phyloP scores from a whole-genome alignment of 2,329 filamentous ascomycete species.

The Venturia nashicola region DNA sequence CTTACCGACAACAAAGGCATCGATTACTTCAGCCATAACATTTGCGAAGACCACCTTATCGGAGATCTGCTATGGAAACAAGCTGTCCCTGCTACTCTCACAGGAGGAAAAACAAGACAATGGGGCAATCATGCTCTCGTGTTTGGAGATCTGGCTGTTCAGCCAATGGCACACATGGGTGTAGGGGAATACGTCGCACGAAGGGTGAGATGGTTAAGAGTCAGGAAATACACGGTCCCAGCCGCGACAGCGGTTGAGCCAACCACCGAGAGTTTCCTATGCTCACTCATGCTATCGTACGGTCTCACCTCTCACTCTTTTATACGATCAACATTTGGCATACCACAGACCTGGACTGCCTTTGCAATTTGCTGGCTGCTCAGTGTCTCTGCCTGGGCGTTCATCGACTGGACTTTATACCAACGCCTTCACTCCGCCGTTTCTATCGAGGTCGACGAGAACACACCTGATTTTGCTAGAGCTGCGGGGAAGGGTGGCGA shows the following conservation, averaged over 20 bases:
- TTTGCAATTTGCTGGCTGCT: slow-evolving; percentile 54
- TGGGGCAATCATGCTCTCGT: slow-evolving; percentile 73
- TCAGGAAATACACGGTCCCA: slow-evolving; percentile 87
- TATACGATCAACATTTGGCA: slow-evolving; percentile 38
- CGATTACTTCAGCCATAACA: slow-evolving; percentile 88
- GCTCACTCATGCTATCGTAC: slow-evolving; percentile 38
- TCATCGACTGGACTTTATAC: slow-evolving; percentile 63
- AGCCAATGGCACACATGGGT: slow-evolving; percentile 76
- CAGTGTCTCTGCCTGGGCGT: slow-evolving; percentile 58
- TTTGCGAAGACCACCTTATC: slow-evolving; percentile 95
- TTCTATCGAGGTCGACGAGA: slow-evolving; percentile 56
- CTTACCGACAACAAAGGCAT: slow-evolving; percentile 58
- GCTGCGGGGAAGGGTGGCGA: slow-evolving; percentile 24
- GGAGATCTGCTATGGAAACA: slow-evolving; percentile 81
- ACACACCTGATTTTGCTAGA: slow-evolving; percentile 63
- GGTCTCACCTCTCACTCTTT: slow-evolving; percentile 4
- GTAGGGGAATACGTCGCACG: slow-evolving; percentile 66
- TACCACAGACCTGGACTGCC: slow-evolving; percentile 54
- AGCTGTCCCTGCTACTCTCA: slow-evolving; percentile 29
- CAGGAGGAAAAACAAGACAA: slow-evolving; percentile 20
- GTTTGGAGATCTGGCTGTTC: slow-evolving; percentile 75
- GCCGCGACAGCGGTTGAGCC: slow-evolving; percentile 85
- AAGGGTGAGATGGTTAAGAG: slow-evolving; percentile 79
- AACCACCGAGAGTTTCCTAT: slow-evolving; percentile 78
- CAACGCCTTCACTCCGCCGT: slow-evolving; percentile 59